Conservation (phyloP, 129 eudicot genomes). For the Oenanthe sinensis region DNA sequence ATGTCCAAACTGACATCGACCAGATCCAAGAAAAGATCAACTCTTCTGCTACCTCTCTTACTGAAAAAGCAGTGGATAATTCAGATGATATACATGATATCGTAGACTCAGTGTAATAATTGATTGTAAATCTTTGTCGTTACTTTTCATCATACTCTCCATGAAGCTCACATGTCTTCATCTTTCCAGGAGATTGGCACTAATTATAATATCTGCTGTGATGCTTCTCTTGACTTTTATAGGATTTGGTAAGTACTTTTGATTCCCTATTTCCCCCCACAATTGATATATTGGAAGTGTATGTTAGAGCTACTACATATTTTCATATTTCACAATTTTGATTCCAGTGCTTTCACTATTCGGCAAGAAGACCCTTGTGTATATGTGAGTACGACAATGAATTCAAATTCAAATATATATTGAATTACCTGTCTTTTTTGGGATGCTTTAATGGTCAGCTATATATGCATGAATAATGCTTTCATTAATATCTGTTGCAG, state of each 20-base stretch:
- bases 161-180: conserved; percentile 6
- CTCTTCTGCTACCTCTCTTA: conserved; percentile 57
- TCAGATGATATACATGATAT: conserved; percentile 43
- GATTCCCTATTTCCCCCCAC: not conserved
- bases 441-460: not conserved
- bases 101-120: conserved; percentile 53
- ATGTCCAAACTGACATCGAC: conserved; percentile 75
- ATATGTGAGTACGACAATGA: conserved; percentile 58
- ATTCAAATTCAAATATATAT: conserved; percentile 5
- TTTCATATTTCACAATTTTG: not conserved
- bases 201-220: conserved; percentile 69
- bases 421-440: not conserved
- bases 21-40: conserved; percentile 46
- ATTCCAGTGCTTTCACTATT: conserved; percentile 77
- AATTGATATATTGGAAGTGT: not conserved
- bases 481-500: conserved; percentile 36
- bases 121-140: not conserved
- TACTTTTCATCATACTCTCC: not conserved
- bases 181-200: conserved; percentile 62
- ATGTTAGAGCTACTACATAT: not conserved
- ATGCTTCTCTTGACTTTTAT: conserved; percentile 81
- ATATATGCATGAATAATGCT: not conserved
- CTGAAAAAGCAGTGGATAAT: conserved; percentile 51
- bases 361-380: conserved; percentile 76
- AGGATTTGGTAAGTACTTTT: conserved; percentile 59